Percentiles rank a stretch among this genome's conserved stretches.
phyloP scores from a whole-genome alignment of 108 stramenopile species.

The Pseudonitzschia multiseries region DNA sequence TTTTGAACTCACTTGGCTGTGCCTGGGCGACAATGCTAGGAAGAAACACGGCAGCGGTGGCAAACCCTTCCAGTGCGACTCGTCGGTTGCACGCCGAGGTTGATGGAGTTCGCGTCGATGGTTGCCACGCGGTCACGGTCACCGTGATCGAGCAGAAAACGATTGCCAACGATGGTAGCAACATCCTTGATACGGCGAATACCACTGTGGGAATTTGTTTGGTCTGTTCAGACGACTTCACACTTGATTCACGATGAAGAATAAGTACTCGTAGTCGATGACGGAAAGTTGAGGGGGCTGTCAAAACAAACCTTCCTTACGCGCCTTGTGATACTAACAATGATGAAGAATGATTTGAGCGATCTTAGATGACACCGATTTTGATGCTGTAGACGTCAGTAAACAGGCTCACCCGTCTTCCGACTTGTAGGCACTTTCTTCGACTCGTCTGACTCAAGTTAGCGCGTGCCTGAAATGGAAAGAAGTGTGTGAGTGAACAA shows the following conservation, averaged over 20 bases:
- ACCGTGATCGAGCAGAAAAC: background rate
- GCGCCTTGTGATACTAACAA: background rate
- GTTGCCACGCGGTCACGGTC: constrained; percentile 5
- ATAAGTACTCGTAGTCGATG: too few relatives aligned
- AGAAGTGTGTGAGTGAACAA: too few relatives aligned
- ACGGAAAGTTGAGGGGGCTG: too few relatives aligned
- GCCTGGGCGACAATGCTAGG: background rate
- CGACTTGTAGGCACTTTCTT: background rate
- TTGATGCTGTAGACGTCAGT: background rate
- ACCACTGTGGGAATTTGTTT: background rate
- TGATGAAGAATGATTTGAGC: background rate
- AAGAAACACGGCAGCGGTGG: constrained; percentile 10
- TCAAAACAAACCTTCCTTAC: too few relatives aligned
- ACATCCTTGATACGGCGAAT: background rate
- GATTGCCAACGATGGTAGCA: background rate
- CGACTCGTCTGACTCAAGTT: too few relatives aligned
- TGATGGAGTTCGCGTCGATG: background rate
- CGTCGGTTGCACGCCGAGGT: background rate
- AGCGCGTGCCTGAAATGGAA: too few relatives aligned
- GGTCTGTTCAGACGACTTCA: background rate
- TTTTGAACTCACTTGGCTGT: constrained; percentile 43
- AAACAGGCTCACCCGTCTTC: background rate
- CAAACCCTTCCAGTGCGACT: constrained; percentile 4
- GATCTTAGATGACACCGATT: background rate
- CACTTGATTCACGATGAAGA: too few relatives aligned